Conservation (phyloP, 768 basidiomycete genomes). For the Cystoderma amianthinum region DNA sequence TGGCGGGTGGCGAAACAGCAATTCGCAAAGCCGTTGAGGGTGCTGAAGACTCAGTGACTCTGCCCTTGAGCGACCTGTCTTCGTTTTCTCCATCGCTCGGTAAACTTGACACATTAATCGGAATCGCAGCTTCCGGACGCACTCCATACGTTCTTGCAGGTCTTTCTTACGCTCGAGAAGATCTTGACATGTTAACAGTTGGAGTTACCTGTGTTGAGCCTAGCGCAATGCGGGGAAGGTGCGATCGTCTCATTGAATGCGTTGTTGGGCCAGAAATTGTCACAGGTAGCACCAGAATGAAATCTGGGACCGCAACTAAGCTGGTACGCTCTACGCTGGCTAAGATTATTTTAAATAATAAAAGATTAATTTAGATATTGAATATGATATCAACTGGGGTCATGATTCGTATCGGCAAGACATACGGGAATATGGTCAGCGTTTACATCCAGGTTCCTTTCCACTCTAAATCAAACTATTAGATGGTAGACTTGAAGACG, state of each 20-base stretch:
- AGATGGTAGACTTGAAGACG: slow-evolving; percentile 27
- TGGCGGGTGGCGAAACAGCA: slow-evolving; percentile 21
- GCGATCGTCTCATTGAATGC: slow-evolving; percentile 19
- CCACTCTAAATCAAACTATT: background rate
- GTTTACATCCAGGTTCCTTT: slow-evolving; percentile 4
- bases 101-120: slow-evolving; percentile 20
- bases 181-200: slow-evolving; percentile 16
- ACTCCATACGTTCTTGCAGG: slow-evolving; percentile 28
- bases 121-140: slow-evolving; percentile 25
- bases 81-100: slow-evolving; percentile 15
- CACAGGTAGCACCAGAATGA: slow-evolving; percentile 26
- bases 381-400: slow-evolving; percentile 29
- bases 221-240: slow-evolving; percentile 16
- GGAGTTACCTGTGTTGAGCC: slow-evolving; percentile 20
- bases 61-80: slow-evolving; percentile 16
- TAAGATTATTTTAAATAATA: background rate
- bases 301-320: slow-evolving; percentile 30
- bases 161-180: slow-evolving; percentile 14
- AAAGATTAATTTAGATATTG: slow-evolving; percentile 14
- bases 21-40: slow-evolving; percentile 19
- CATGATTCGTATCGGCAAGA: slow-evolving; percentile 25
- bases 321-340: slow-evolving; percentile 13
- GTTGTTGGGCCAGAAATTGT: slow-evolving; percentile 23
- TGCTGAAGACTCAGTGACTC: slow-evolving; percentile 23
- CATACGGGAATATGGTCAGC: slow-evolving; percentile 26